Conservation (phyloP, 306 rosid species). For the Malus sylvestris region DNA sequence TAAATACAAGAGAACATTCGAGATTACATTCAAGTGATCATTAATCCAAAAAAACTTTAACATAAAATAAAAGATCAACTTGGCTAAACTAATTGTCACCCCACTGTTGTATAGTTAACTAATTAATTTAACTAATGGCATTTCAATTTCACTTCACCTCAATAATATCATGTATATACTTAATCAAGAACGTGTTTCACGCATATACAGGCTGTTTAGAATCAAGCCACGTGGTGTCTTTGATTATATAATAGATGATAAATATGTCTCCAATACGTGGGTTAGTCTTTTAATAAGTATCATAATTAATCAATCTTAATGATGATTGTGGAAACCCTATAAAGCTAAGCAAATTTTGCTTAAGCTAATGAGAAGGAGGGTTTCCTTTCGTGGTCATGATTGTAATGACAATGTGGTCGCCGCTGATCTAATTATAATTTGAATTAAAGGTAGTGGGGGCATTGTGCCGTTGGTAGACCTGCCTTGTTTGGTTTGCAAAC, state of each 20-base stretch:
- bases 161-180: background rate
- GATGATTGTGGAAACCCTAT: background rate
- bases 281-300: background rate
- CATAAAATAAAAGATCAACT: no score
- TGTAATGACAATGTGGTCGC: background rate
- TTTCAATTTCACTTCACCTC: background rate
- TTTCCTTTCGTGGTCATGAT: slow-evolving; percentile 1
- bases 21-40: no score
- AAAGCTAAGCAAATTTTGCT: background rate
- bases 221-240: slow-evolving; percentile 52
- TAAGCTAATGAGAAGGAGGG: slow-evolving; percentile 16
- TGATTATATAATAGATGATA: background rate
- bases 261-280: background rate
- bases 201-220: slow-evolving; percentile 46
- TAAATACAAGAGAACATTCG: no score
- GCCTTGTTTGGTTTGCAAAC: background rate
- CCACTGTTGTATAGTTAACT: background rate
- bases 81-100: no score
- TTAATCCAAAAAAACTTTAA: no score
- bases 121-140: background rate
- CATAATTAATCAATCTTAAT: background rate
- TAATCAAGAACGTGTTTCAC: slow-evolving; percentile 22
- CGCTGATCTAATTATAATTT: background rate
- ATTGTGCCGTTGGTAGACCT: background rate
- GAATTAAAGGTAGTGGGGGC: background rate